Evolutionary conservation across 2,329 filamentous ascomycete species (phyloP).

Genomic region (Cladosporium sp.): DNA sequence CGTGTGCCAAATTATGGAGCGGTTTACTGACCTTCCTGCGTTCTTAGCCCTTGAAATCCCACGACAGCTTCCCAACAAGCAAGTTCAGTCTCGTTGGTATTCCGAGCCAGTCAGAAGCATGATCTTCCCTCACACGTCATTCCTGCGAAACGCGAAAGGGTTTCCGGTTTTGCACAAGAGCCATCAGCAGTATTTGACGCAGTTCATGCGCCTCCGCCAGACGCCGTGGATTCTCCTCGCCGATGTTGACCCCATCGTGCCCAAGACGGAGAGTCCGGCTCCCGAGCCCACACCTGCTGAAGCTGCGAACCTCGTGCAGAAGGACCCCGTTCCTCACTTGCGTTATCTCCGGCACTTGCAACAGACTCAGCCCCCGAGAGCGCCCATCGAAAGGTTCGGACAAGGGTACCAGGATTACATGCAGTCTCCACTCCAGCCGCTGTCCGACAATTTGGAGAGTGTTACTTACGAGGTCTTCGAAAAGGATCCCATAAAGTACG

Average conservation of each 20-base stretch:
- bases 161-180: constrained; percentile 53
- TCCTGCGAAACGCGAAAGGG: constrained; percentile 53
- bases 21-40: background rate
- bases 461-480: constrained; percentile 98
- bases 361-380: constrained; percentile 64
- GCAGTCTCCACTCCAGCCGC: constrained; percentile 86
- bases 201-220: constrained; percentile 51
- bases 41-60: constrained; percentile 51
- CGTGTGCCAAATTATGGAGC: no score
- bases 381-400: constrained; percentile 59
- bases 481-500: constrained; percentile 95
- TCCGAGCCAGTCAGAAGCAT: constrained; percentile 57
- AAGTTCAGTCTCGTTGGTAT: constrained; percentile 55
- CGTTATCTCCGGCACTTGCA: constrained; percentile 82
- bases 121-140: constrained; percentile 46
- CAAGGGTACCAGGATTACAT: constrained; percentile 85
- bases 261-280: background rate
- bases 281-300: constrained; percentile 61
- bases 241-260: constrained; percentile 47
- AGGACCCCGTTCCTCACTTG: constrained; percentile 56
- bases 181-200: constrained; percentile 52
- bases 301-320: constrained; percentile 44
- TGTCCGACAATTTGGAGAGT: constrained; percentile 94
- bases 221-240: constrained; percentile 56
- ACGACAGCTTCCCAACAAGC: constrained; percentile 50